phyloP scores from a whole-genome alignment of 345 rosid genomes.

The Linum usitatissimum region DNA sequence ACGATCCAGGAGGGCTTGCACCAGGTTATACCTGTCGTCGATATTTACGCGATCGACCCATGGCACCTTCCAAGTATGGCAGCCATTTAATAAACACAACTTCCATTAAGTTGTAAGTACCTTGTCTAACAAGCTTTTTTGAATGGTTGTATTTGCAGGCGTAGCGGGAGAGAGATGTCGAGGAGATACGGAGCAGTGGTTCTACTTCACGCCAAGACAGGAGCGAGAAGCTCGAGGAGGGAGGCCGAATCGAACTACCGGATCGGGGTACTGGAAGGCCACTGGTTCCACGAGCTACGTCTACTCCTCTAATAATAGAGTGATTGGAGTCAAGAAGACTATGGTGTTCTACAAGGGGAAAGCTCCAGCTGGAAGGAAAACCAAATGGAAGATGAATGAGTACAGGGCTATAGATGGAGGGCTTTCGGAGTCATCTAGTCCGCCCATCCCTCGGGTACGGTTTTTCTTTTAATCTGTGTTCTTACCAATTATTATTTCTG shows the following conservation, averaged over 20 bases:
- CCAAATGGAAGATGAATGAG: constrained; percentile 95
- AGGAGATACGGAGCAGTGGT: constrained; percentile 85
- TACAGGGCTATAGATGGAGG: constrained; percentile 59
- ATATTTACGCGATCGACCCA: constrained; percentile 57
- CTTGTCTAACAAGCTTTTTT: not conserved
- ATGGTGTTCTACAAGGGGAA: constrained; percentile 91
- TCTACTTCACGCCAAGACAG: constrained; percentile 76
- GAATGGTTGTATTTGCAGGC: constrained; percentile 24
- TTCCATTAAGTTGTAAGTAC: not conserved
- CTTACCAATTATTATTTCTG: not conserved
- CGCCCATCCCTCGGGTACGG: constrained; percentile 36
- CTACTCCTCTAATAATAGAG: constrained; percentile 50
- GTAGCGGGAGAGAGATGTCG: constrained; percentile 48
- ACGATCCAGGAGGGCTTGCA: constrained; percentile 30
- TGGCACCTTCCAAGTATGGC: constrained; percentile 58
- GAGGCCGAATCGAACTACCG: constrained; percentile 61
- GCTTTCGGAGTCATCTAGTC: constrained; percentile 14
- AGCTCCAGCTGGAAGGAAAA: constrained; percentile 74
- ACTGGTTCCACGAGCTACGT: constrained; percentile 87
- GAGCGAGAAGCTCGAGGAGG: constrained; percentile 87
- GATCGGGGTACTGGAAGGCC: constrained; percentile 93
- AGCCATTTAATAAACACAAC: not conserved
- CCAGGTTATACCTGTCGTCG: constrained; percentile 48
- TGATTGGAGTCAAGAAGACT: constrained; percentile 75
- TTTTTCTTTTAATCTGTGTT: constrained; percentile 12